Evolutionary conservation across 2,329 filamentous ascomycete genomes (phyloP).

Genomic region (Stenocarpella maydis): DNA sequence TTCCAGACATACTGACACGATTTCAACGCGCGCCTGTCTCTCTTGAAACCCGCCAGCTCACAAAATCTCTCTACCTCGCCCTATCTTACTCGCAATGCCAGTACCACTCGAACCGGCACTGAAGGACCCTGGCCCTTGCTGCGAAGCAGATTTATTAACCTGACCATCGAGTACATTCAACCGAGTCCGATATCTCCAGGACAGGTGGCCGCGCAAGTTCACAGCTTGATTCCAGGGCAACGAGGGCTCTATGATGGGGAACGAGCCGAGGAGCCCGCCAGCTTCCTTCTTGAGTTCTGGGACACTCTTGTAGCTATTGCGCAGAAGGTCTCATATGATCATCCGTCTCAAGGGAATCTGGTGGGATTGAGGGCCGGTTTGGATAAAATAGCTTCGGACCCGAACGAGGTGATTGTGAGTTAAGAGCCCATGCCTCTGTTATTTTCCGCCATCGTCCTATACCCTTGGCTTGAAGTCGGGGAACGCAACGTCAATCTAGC

Average conservation of each 20-base stretch:
- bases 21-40: not conserved
- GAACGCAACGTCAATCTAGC: not conserved
- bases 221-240: not conserved
- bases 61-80: not conserved
- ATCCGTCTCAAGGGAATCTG: not conserved
- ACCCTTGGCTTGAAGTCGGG: not conserved
- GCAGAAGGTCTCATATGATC: not conserved
- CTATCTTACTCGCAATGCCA: not conserved
- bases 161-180: not conserved
- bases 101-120: not conserved
- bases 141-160: not conserved
- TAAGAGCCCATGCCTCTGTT: not conserved
- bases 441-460: not conserved
- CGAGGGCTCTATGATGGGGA: conserved; percentile 2
- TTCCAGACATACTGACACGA: too few relatives aligned
- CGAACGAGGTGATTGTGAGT: not conserved
- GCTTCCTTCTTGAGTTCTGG: conserved; percentile 6
- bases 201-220: not conserved
- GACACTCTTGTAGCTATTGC: not conserved
- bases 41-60: not conserved
- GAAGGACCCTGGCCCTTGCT: not conserved
- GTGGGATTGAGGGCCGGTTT: not conserved
- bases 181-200: not conserved
- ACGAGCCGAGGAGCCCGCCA: not conserved
- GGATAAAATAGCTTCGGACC: not conserved